Percentiles rank a stretch among this genome's conserved stretches.
phyloP scores from a whole-genome alignment of 192 early-diverging fungal species.

The Dissophora ornata region DNA sequence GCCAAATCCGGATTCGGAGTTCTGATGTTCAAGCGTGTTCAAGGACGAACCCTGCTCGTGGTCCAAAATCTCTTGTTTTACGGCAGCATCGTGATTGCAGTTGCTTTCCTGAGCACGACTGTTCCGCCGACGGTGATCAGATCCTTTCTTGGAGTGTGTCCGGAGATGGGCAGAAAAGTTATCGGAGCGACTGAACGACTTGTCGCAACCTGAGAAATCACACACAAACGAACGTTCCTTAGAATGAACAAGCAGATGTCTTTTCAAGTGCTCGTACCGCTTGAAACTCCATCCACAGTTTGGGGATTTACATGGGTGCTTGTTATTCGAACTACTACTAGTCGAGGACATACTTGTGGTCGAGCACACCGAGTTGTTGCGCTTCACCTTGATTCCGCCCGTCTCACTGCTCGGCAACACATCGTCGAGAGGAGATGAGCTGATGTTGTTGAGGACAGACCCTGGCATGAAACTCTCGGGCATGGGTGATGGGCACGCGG shows the following conservation, averaged over 20 bases:
- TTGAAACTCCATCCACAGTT: slow-evolving; percentile 73
- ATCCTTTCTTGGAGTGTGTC: slow-evolving; percentile 65
- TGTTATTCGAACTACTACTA: slow-evolving; percentile 25
- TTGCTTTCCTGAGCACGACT: slow-evolving; percentile 48
- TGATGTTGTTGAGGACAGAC: slow-evolving; percentile 27
- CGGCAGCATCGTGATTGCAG: slow-evolving; percentile 54
- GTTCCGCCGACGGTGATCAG: not conserved
- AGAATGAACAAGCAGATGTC: slow-evolving; percentile 83
- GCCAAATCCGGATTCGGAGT: not conserved
- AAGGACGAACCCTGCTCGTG: not conserved
- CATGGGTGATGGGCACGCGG: slow-evolving; percentile 32
- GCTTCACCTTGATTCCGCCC: slow-evolving; percentile 18
- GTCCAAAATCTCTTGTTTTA: slow-evolving; percentile 55
- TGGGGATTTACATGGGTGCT: slow-evolving; percentile 53
- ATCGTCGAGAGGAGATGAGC: not conserved
- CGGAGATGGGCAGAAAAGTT: slow-evolving; percentile 81
- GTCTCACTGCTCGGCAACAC: not conserved
- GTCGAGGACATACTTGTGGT: slow-evolving; percentile 26
- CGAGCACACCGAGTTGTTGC: slow-evolving; percentile 30
- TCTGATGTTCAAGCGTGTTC: not conserved
- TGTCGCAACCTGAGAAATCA: slow-evolving; percentile 76
- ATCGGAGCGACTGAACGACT: slow-evolving; percentile 82
- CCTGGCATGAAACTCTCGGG: slow-evolving; percentile 27
- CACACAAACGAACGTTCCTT: slow-evolving; percentile 78
- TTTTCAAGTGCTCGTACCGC: slow-evolving; percentile 83